Conservation (phyloP, 2,329 filamentous ascomycete species). For the Raffaelea ambrosiae region DNA sequence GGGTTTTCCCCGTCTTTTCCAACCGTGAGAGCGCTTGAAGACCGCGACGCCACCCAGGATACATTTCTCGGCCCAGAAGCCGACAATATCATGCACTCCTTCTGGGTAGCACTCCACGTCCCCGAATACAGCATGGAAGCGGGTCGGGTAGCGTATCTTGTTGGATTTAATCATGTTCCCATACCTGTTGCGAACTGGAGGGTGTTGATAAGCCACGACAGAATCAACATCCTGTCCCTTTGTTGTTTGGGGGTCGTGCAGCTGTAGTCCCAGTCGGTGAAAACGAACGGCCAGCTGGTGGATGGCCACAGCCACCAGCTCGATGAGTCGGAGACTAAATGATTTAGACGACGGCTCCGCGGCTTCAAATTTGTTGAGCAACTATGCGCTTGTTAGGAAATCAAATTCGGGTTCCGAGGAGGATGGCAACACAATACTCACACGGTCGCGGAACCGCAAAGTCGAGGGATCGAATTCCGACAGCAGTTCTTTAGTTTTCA, state of each 20-base stretch:
- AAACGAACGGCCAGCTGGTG: neutral
- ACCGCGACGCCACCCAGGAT: slow-evolving; percentile 20
- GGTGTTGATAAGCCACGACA: neutral
- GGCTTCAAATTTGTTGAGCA: neutral
- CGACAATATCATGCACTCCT: slow-evolving; percentile 12
- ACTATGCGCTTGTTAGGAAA: too few species aligned
- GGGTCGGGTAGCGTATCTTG: too few species aligned
- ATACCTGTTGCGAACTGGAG: neutral
- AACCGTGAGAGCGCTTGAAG: slow-evolving; percentile 15
- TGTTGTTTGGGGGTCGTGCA: neutral
- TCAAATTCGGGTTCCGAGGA: too few species aligned
- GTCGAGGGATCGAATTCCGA: too few species aligned
- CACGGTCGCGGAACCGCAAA: too few species aligned
- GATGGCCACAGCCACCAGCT: neutral
- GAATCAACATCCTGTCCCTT: neutral
- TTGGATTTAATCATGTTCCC: neutral
- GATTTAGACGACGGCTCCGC: neutral
- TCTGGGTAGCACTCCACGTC: slow-evolving; percentile 3
- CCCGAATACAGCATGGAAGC: neutral
- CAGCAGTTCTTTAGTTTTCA: too few species aligned
- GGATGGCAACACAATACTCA: too few species aligned
- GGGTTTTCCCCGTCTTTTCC: neutral
- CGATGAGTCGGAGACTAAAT: neutral
- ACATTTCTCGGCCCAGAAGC: slow-evolving; percentile 20
- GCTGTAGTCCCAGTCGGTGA: neutral